phyloP scores from a whole-genome alignment of 2,329 filamentous ascomycete species.

The Fusarium musae region DNA sequence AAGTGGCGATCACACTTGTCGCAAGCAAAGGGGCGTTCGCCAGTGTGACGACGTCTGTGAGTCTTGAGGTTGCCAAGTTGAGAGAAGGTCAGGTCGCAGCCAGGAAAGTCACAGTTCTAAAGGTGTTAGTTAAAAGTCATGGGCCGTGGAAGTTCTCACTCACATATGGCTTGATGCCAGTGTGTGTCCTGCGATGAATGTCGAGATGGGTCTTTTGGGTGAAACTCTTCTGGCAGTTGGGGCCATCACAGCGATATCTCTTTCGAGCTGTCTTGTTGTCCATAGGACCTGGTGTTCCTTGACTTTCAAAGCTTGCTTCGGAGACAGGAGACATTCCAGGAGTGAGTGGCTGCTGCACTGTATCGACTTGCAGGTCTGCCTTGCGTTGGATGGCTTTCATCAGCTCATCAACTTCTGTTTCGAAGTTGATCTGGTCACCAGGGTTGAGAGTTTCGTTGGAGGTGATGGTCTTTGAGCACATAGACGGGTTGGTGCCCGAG shows the following conservation, averaged over 20 bases:
- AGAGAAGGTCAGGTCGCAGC: conserved; percentile 84
- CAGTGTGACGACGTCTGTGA: conserved; percentile 87
- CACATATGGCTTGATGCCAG: conserved; percentile 90
- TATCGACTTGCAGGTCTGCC: conserved; percentile 52
- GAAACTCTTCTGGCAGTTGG: conserved; percentile 83
- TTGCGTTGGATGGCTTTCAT: conserved; percentile 90
- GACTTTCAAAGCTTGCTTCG: conserved; percentile 35
- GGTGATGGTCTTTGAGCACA: conserved; percentile 55
- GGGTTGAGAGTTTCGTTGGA: conserved; percentile 60
- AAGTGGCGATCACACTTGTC: conserved; percentile 84
- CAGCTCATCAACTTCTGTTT: conserved; percentile 85
- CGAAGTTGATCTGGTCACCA: conserved; percentile 69
- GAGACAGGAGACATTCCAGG: conserved; percentile 42
- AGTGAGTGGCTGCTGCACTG: conserved; percentile 42
- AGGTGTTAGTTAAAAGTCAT: conserved; percentile 37
- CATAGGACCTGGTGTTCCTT: conserved; percentile 33
- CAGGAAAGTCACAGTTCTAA: conserved; percentile 74
- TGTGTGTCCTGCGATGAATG: conserved; percentile 89
- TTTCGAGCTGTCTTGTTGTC: conserved; percentile 57
- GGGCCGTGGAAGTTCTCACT: conserved; percentile 50
- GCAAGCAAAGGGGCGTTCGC: conserved; percentile 86
- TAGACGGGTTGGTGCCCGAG: conserved; percentile 42
- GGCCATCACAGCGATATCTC: conserved; percentile 77
- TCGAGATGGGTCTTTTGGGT: conserved; percentile 92
- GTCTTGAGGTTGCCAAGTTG: conserved; percentile 94